A percentile compares a stretch with the other conserved stretches of the same genome.
Evolutionary conservation across 2,329 filamentous ascomycete species (phyloP).

Genomic region (Fusarium sublunatum): DNA sequence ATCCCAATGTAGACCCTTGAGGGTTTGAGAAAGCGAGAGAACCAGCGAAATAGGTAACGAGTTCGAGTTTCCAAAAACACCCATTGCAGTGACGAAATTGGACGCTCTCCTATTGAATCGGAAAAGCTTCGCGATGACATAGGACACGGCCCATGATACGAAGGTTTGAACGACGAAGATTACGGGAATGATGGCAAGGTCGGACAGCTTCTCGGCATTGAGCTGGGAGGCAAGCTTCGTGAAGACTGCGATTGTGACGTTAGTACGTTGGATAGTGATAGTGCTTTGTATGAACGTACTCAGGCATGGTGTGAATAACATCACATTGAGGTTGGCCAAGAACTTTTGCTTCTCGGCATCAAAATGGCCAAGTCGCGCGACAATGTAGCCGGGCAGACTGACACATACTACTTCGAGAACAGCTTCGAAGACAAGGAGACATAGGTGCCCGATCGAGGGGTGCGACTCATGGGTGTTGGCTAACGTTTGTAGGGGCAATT

Average conservation of each 20-base stretch:
- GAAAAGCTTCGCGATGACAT: constrained; percentile 77
- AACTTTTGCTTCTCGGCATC: constrained; percentile 97
- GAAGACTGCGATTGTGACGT: constrained; percentile 72
- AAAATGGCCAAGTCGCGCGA: constrained; percentile 90
- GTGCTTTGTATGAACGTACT: constrained; percentile 63
- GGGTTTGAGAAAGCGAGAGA: constrained; percentile 90
- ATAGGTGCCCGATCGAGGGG: constrained; percentile 75
- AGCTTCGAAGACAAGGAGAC: constrained; percentile 90
- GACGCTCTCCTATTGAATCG: constrained; percentile 84
- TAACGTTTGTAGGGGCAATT: constrained; percentile 57
- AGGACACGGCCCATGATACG: constrained; percentile 84
- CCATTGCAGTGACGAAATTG: constrained; percentile 98
- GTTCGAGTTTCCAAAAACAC: constrained; percentile 97
- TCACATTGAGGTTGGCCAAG: constrained; percentile 93
- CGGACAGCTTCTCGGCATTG: constrained; percentile 87
- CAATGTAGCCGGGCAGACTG: constrained; percentile 91
- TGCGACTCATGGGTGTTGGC: constrained; percentile 64
- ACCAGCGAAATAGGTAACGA: constrained; percentile 97
- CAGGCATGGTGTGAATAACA: constrained; percentile 95
- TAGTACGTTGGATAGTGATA: constrained; percentile 33
- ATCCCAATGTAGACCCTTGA: constrained; percentile 94
- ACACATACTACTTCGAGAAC: constrained; percentile 96
- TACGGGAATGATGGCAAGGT: constrained; percentile 92
- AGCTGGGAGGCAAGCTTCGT: constrained; percentile 96
- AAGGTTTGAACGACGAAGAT: constrained; percentile 91